Evolutionary conservation across 805 yeast genomes (phyloP).

Genomic region (Lachancea dasiensis): DNA sequence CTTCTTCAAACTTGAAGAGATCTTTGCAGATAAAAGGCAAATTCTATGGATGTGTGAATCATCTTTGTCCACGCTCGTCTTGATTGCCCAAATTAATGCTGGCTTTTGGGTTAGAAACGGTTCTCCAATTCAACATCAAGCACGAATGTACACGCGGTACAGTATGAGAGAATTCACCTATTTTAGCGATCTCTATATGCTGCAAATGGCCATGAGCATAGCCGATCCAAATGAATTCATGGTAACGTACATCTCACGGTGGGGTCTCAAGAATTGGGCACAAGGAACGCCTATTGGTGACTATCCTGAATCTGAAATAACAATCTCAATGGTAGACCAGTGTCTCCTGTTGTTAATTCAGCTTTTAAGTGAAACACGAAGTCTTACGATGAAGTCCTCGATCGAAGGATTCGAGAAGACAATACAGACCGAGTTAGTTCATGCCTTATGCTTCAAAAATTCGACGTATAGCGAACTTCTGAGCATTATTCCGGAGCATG

Average conservation of each 20-base stretch:
- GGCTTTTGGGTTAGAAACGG: conserved; percentile 97
- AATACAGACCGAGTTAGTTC: conserved; percentile 69
- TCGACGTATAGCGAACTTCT: conserved; percentile 66
- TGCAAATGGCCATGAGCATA: conserved; percentile 54
- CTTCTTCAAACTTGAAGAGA: conserved; percentile 15
- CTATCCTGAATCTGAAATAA: conserved; percentile 40
- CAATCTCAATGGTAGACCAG: conserved; percentile 70
- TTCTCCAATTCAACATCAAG: conserved; percentile 67
- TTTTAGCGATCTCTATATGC: conserved; percentile 66
- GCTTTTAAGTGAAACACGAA: conserved; percentile 59
- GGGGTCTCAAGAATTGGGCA: conserved; percentile 59
- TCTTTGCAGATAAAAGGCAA: conserved; percentile 19
- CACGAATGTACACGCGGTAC: conserved; percentile 69
- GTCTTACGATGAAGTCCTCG: conserved; percentile 45
- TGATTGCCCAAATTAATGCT: conserved; percentile 75
- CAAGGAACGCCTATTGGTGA: conserved; percentile 36
- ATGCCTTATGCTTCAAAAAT: conserved; percentile 71
- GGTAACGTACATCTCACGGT: conserved; percentile 55
- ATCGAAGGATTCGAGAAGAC: conserved; percentile 45
- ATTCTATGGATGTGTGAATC: conserved; percentile 43
- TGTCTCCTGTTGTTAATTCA: conserved; percentile 62
- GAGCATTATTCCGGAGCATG: conserved; percentile 66
- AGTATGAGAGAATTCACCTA: conserved; percentile 80
- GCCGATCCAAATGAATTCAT: conserved; percentile 52
- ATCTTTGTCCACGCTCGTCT: conserved; percentile 69